Base-by-base conservation (phyloP, 2,329 filamentous ascomycete genomes). In the Aschersonia sp. region DNA sequence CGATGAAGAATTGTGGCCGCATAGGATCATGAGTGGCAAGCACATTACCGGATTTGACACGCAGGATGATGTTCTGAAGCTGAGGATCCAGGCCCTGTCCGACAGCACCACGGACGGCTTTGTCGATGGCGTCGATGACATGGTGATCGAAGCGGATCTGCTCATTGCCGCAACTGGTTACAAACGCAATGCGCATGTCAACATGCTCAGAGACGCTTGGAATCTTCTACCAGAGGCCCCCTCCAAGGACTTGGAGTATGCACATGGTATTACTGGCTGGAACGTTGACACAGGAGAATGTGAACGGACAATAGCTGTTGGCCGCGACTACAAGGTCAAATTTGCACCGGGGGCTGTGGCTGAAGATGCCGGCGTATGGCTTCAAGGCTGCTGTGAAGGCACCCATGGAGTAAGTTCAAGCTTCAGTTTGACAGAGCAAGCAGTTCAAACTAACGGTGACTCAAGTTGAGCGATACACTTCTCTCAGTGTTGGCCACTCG, bases 311-410 rank as follows among this genome's bases (percentile, higher is more conserved):
- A 83, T 87, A 67, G 71, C 73, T 12, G 85, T 95, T 1, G 72
- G 73, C 32, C 77, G 91, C 47, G 78, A 96, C 62, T 97, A 97
- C 65, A 75, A 75, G 46, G 78, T 96, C 45, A 69, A 81, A 50
- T 88, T 94, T 60, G 73, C 77, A 45, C 68, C 76, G 1, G 81
- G 77, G 31, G 73, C 76, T 45, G 83, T 97, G 35, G 75, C 79
- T n/a, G 61, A 73, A 0, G 78, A 82, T 43, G 84, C 87, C 10
- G 89, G 89, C 3, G 73, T 97, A 50, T 97, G 86, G 84, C 72
- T 97, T 56, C 92, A 97, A 64, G 91, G 91, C 32, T 96, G 89
- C 69, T 94, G 89, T 62, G 89, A 97, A 70, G 80, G 75, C 52
- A 94, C 89, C 35, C 91, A 97, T 64, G 91, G 91, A 51, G 84